Evolutionary conservation across 73 alveolate species (phyloP).

Genomic region (Paramecium octaurelia): DNA sequence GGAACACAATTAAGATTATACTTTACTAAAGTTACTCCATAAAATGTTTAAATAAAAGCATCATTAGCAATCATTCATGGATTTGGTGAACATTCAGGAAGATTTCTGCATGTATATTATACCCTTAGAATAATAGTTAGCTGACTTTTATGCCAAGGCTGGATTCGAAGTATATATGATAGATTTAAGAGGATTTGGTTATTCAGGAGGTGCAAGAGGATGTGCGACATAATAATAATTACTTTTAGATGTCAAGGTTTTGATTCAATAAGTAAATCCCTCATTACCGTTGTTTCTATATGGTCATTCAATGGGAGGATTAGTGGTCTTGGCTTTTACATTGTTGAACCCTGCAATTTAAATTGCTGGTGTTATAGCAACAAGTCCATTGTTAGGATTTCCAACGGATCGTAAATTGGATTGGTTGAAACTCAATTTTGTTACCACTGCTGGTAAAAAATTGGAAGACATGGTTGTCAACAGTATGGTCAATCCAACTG

Average conservation of each 20-base stretch:
- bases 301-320: conserved; percentile 93
- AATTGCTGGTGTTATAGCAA: conserved; percentile 67
- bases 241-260: conserved; percentile 48
- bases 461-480: conserved; percentile 49
- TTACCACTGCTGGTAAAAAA: conserved; percentile 57
- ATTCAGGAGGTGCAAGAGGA: conserved; percentile 65
- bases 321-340: conserved; percentile 65
- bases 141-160: conserved; percentile 72
- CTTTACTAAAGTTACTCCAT: conserved; percentile 50
- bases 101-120: conserved; percentile 64
- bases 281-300: conserved; percentile 76
- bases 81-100: conserved; percentile 84
- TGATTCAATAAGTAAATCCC: conserved; percentile 60
- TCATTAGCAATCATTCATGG: conserved; percentile 82
- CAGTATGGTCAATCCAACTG: conserved; percentile 62
- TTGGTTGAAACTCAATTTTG: conserved; percentile 47
- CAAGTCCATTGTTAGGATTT: conserved; percentile 65
- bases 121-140: conserved; percentile 16
- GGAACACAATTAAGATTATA: conserved; percentile 55
- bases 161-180: conserved; percentile 78
- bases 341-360: conserved; percentile 73
- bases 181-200: conserved; percentile 89
- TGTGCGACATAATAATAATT: conserved; percentile 53
- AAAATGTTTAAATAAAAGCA: conserved; percentile 62
- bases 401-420: conserved; percentile 54